Evolutionary conservation across 2,329 filamentous ascomycete genomes (phyloP).

Genomic region (Nemania sp.): DNA sequence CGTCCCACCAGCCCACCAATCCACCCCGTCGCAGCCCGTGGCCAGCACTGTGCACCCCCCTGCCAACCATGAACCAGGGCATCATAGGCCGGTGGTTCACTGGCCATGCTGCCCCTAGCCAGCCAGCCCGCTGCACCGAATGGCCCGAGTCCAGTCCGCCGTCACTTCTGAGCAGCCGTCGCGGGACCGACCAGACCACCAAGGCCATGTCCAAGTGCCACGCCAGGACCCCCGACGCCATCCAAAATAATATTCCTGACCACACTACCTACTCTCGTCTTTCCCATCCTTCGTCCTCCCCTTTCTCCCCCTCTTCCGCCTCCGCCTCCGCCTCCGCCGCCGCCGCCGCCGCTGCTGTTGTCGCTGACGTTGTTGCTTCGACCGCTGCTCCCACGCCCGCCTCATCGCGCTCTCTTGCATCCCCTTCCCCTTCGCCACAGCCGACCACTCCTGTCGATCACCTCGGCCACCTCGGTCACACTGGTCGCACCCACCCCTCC

Average conservation of each 20-base stretch:
- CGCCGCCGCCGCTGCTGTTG: conserved; percentile 31
- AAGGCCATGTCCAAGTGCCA: conserved; percentile 16
- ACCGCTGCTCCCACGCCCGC: conserved; percentile 42
- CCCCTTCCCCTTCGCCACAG: conserved; percentile 48
- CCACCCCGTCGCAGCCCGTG: background rate
- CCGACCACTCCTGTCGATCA: conserved; percentile 50
- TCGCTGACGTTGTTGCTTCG: conserved; percentile 23
- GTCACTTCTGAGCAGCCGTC: conserved; percentile 25
- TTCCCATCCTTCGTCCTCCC: conserved; percentile 27
- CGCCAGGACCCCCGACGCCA: conserved; percentile 12
- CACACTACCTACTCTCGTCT: conserved; percentile 30
- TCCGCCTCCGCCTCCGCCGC: conserved; percentile 28
- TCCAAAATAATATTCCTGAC: conserved; percentile 27
- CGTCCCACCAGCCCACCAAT: conserved; percentile 16
- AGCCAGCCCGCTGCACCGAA: conserved; percentile 26
- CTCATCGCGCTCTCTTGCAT: conserved; percentile 46
- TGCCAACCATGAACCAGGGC: conserved; percentile 36
- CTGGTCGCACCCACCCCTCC: conserved; percentile 35
- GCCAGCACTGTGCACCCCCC: background rate
- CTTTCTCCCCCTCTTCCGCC: conserved; percentile 25
- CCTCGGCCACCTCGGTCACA: conserved; percentile 26
- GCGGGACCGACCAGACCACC: conserved; percentile 25
- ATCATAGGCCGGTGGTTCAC: conserved; percentile 37
- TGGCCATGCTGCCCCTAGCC: conserved; percentile 33
- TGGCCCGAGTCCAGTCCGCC: conserved; percentile 19